These are phyloP conservation scores for Firmiana major DNA, from an alignment of 345 rosid species.

Conservation along the genomic window DNA sequence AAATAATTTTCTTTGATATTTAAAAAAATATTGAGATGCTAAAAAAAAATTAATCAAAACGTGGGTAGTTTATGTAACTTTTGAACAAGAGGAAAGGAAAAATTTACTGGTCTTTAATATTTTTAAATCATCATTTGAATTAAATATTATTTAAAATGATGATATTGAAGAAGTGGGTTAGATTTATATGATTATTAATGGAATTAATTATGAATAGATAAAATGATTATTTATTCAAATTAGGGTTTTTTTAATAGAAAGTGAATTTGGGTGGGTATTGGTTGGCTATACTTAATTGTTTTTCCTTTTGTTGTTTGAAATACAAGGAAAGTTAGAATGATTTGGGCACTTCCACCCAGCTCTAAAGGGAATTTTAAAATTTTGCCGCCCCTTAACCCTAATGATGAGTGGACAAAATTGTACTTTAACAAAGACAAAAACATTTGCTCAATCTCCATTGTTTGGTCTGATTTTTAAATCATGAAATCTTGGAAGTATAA, in stretches of 20 bases:
- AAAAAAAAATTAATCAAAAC: too few species aligned
- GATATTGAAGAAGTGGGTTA: slow-evolving; percentile 25
- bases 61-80: too few species aligned
- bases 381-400: slow-evolving; percentile 12
- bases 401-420: background rate
- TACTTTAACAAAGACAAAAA: too few species aligned
- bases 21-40: too few species aligned
- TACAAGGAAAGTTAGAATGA: slow-evolving; percentile 17
- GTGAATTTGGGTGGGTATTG: slow-evolving; percentile 34
- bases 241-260: background rate
- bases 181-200: slow-evolving; percentile 8
- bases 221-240: slow-evolving; percentile 32
- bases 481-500: background rate
- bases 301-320: slow-evolving; percentile 5
- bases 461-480: background rate
- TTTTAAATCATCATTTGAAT: slow-evolving; percentile 13
- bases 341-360: slow-evolving; percentile 17
- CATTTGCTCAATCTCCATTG: too few species aligned
- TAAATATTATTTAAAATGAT: slow-evolving; percentile 18
- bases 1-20: too few species aligned
- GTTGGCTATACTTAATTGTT: slow-evolving; percentile 19
- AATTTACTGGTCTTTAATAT: too few species aligned
- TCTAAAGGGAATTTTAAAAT: background rate
- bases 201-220: slow-evolving; percentile 14
- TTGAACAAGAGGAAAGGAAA: too few species aligned